Base-by-base conservation (phyloP, 768 basidiomycete genomes). In the Hygrocybe punicea region DNA sequence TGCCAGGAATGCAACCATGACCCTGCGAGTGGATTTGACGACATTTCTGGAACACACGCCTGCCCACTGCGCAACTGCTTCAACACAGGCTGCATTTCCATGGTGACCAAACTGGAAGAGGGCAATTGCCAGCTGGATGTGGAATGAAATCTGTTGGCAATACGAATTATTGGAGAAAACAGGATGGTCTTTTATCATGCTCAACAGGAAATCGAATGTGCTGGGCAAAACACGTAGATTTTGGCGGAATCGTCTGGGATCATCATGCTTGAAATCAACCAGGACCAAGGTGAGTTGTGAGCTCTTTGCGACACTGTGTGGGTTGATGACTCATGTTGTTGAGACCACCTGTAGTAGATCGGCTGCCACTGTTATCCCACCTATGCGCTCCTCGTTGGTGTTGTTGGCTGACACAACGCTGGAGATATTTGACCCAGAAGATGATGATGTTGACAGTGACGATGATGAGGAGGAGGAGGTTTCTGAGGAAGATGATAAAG, bases 41-140 rank as follows among this genome's bases (percentile, higher is more conserved):
- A 71, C 67, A 13, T 58, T 53, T 1, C 69, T 67, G 0, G 54
- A 51, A 25, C 57, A 45, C 7, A 63, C 52, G 7, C 70, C 68
- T 7, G 65, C 65, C 68, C 64, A 67, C 33, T 63, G 63, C 0
- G 65, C 68, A 21, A 70, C 59, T 25, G 48, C 50, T 29, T 66
- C 58, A 0, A 66, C 59, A 2, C 60, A 63, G 5, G 65, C 63
- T 14, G 61, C 62, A 58, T 73, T 75, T 14, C 72, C 66, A 55
- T 64, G 60, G 16, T 73, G 68, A 1, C 72, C 68, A 34, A 63
- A 56, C 6, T 60, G 48, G 52, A 58, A 66, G 34, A 71, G 39
- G 25, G 65, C 59, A 17, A 72, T 69, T 2, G 71, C 66, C 2
- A 75, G 65, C 53, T 74, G 74, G 3, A 60, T 53, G 9, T 64